Percentiles rank a stretch among this genome's conserved stretches.
Conservation (phyloP, 2,329 filamentous ascomycete species). For the Didymella arachidicola region DNA sequence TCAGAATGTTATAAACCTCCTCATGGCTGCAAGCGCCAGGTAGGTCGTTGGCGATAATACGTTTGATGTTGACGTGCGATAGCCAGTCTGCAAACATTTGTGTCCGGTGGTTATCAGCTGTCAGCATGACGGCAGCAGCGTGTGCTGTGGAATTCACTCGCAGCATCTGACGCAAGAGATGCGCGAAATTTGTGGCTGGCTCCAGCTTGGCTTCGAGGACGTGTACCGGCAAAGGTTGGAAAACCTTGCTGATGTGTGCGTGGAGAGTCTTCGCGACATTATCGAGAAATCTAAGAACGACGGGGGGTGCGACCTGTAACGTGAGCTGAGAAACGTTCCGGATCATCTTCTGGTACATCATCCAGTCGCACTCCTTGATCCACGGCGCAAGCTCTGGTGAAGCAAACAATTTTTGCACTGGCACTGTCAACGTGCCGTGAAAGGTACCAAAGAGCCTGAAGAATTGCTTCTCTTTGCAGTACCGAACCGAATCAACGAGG, state of each 20-base stretch:
- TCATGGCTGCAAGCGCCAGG: conserved; percentile 61
- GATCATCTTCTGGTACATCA: conserved; percentile 97
- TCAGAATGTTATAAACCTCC: conserved; percentile 64
- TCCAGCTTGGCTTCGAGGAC: conserved; percentile 87
- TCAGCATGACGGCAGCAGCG: conserved; percentile 90
- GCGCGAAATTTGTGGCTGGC: conserved; percentile 87
- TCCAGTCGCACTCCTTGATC: conserved; percentile 95
- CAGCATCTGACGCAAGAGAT: conserved; percentile 83
- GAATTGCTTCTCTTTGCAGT: conserved; percentile 96
- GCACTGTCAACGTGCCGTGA: conserved; percentile 94
- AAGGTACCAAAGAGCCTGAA: conserved; percentile 95
- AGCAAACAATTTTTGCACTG: conserved; percentile 89
- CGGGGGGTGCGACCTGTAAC: conserved; percentile 87
- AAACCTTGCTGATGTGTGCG: conserved; percentile 81
- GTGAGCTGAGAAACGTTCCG: conserved; percentile 88
- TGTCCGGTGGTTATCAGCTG: conserved; percentile 85
- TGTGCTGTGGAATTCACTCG: conserved; percentile 94
- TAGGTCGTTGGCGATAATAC: conserved; percentile 64
- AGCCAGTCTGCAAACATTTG: conserved; percentile 97
- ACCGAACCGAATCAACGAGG: conserved; percentile 92
- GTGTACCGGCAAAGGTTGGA: conserved; percentile 83
- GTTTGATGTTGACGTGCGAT: conserved; percentile 64
- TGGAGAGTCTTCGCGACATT: conserved; percentile 86
- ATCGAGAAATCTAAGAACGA: conserved; percentile 84
- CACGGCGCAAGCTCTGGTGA: conserved; percentile 83